Base-by-base conservation (phyloP, 257 asterid genomes). In the Solanum appendiculatum region DNA sequence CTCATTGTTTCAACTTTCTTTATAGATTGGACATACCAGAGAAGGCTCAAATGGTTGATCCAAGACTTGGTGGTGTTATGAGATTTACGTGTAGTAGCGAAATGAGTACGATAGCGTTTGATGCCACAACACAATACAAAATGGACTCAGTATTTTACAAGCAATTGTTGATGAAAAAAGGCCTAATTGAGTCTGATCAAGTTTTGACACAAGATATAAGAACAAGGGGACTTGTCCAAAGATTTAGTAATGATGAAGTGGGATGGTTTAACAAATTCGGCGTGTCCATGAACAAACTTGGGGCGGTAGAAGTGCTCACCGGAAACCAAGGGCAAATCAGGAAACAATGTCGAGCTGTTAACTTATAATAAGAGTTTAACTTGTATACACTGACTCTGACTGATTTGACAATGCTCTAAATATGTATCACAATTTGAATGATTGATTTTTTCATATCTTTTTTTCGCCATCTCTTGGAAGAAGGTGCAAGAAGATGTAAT, bases 171-270 rank as follows among this genome's bases (percentile, higher is more conserved):
- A 37, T 84, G 83, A 93, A 88, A 18, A 86, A 58, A 85, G 93
- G 95, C 0, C 54, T 95, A 88, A 46, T 95, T 3, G 96, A 95
- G 46, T 90, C 98, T 4, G 98, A 95, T 85, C 92, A 93, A 33
- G 74, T 75, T 5, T 75, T 93, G 89, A 93, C 90, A 0, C 82
- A 72, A 5, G 92, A 90, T 27, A 91, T 92, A 2, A 66, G 87
- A 18, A 86, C 92, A 5, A 77, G 87, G 12, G 85, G 8, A 0
- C 10, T 91, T 1, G 93, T 94, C 92, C 75, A 83, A 88, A 75
- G 46, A 25, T 75, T 87, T 5, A 95, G 87, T 1, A 84, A 31
- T 20, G 94, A 93, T 88, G 91, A 93, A 87, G 46, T 60, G 5
- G 95, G 88, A 0, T 95, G 93, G 94, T 60, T 91, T 70, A 86